A percentile compares a stretch with the other conserved stretches of the same genome.
Evolutionary conservation across 1,139 yeast genomes (phyloP).

Genomic region (Lizanozyma gosingica): DNA sequence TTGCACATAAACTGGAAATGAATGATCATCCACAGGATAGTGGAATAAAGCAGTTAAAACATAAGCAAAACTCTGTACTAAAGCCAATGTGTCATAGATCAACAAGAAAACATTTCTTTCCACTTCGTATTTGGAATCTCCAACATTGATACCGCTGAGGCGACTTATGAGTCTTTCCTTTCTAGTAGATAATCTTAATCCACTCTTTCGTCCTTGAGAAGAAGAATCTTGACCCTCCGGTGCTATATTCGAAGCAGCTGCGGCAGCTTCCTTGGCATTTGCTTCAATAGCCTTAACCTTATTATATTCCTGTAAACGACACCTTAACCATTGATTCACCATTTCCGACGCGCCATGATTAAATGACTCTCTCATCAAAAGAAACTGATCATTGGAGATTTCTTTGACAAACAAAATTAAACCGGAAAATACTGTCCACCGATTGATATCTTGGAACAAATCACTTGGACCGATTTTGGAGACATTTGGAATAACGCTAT

Average conservation of each 20-base stretch:
- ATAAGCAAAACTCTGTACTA: background rate
- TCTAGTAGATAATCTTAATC: background rate
- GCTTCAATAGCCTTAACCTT: background rate
- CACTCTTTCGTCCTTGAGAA: background rate
- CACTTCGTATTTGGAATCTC: background rate
- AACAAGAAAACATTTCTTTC: background rate
- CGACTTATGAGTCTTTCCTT: background rate
- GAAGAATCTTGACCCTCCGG: background rate
- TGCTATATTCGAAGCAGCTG: background rate
- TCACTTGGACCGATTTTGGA: slow-evolving; percentile 13
- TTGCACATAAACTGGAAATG: background rate
- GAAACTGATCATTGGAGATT: slow-evolving; percentile 28
- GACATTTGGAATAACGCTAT: slow-evolving; percentile 17
- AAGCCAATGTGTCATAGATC: background rate
- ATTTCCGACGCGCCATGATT: background rate
- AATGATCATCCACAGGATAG: background rate
- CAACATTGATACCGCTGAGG: background rate
- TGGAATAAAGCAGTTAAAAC: background rate
- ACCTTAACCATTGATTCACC: background rate
- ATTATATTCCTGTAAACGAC: background rate
- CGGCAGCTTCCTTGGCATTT: background rate
- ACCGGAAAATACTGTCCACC: slow-evolving; percentile 49
- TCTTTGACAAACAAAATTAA: slow-evolving; percentile 60
- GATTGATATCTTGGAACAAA: slow-evolving; percentile 27
- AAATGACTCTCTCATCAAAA: background rate